Percentiles rank a stretch among this genome's conserved stretches.
phyloP scores from a whole-genome alignment of 176 grass and related monocot species.

The Dactylis glomerata region DNA sequence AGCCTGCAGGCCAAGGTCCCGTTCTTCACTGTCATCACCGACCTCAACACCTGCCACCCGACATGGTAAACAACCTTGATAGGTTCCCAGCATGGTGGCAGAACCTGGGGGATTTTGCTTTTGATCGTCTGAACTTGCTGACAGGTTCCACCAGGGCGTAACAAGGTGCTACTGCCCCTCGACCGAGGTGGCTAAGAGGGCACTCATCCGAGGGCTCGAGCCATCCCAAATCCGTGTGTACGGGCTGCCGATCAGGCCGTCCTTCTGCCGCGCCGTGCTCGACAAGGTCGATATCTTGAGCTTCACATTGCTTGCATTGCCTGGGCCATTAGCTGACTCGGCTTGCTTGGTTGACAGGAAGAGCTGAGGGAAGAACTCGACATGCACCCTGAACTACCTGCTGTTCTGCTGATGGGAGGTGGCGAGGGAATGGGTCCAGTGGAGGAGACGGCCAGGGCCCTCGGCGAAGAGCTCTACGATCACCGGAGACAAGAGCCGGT shows the following conservation, averaged over 20 bases:
- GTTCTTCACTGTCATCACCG: constrained; percentile 80
- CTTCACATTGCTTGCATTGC: background rate
- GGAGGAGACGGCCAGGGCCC: constrained; percentile 59
- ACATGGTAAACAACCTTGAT: constrained; percentile 54
- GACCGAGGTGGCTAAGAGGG: constrained; percentile 63
- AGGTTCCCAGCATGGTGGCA: no score
- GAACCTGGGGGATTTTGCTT: no score
- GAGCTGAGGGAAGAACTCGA: constrained; percentile 61
- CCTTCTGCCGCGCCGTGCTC: constrained; percentile 75
- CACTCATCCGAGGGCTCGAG: constrained; percentile 52
- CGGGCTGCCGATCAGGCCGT: constrained; percentile 75
- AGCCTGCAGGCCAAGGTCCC: constrained; percentile 62
- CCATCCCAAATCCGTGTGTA: constrained; percentile 64
- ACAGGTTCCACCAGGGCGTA: constrained; percentile 80
- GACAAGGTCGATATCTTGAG: constrained; percentile 47
- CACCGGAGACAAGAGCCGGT: constrained; percentile 14
- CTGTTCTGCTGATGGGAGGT: constrained; percentile 82
- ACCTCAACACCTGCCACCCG: constrained; percentile 85
- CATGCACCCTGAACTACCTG: constrained; percentile 57
- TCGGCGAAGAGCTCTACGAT: constrained; percentile 60
- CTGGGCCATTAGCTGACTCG: background rate
- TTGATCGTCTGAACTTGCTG: background rate
- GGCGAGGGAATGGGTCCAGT: constrained; percentile 89
- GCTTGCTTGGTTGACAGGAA: constrained; percentile 37
- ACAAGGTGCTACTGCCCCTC: constrained; percentile 89